Conservation (phyloP, 345 rosid species). For the Arabis hirsuta region DNA sequence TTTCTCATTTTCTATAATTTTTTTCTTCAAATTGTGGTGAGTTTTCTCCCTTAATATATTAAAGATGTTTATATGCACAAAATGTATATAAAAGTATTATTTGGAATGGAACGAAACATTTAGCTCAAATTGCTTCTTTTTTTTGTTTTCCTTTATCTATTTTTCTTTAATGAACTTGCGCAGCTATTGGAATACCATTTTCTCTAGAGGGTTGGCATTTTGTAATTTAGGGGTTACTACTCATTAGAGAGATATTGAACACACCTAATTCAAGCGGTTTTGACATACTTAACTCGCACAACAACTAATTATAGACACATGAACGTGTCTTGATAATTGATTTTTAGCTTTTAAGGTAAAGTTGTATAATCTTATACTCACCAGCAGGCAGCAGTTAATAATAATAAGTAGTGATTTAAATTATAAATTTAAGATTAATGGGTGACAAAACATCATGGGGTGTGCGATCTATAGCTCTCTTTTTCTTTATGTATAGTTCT, state of each 20-base stretch:
- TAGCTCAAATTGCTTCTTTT: neutral
- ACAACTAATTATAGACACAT: slow-evolving; percentile 29
- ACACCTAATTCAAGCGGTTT: slow-evolving; percentile 13
- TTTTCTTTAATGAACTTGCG: neutral
- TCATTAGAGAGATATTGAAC: slow-evolving; percentile 4
- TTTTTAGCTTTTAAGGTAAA: slow-evolving; percentile 39
- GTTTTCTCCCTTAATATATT: too few species aligned
- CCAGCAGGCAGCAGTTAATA: slow-evolving; percentile 33
- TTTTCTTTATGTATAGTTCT: slow-evolving; percentile 23
- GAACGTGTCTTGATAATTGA: slow-evolving; percentile 41
- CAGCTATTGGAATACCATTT: neutral
- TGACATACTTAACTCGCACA: slow-evolving; percentile 13
- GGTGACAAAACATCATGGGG: slow-evolving; percentile 45
- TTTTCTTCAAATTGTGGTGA: too few species aligned
- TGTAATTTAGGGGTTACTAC: neutral
- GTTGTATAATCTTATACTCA: slow-evolving; percentile 37
- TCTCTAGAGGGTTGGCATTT: neutral
- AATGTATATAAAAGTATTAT: neutral
- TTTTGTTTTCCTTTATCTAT: too few species aligned
- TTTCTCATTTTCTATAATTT: too few species aligned
- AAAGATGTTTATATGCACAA: neutral
- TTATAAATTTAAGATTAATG: slow-evolving; percentile 30
- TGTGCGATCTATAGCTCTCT: slow-evolving; percentile 29
- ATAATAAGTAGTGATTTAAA: slow-evolving; percentile 5
- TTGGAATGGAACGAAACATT: neutral